Percentiles rank a stretch among this genome's conserved stretches.
phyloP scores from a whole-genome alignment of 495 filamentous ascomycete species.

The Penicillium mononematosum region DNA sequence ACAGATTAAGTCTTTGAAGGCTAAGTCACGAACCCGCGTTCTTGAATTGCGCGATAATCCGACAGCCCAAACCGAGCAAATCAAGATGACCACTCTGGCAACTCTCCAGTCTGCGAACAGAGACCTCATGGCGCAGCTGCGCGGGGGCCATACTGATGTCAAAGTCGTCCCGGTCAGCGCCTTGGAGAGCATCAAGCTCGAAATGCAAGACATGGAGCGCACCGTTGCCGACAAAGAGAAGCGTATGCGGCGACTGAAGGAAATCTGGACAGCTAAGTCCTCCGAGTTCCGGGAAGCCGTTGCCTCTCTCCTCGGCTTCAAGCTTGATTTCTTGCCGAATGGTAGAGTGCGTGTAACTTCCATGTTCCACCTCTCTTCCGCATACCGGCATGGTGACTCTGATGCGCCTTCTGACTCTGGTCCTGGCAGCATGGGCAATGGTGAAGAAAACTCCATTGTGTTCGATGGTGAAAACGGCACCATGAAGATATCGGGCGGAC shows the following conservation, averaged over 20 bases:
- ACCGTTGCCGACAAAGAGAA: conserved; percentile 82
- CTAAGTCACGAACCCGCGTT: conserved; percentile 75
- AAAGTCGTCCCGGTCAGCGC: conserved; percentile 71
- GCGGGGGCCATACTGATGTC: conserved; percentile 42
- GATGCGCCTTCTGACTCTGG: conserved; percentile 45
- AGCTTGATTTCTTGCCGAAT: conserved; percentile 88
- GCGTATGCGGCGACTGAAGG: conserved; percentile 75
- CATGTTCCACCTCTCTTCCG: conserved; percentile 66
- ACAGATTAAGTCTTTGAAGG: conserved; percentile 69
- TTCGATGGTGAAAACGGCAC: conserved; percentile 96
- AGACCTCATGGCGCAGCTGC: conserved; percentile 75
- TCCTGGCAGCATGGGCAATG: conserved; percentile 59
- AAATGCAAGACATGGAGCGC: conserved; percentile 68
- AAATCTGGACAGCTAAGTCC: conserved; percentile 85
- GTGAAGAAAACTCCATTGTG: conserved; percentile 74
- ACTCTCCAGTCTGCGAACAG: conserved; percentile 80
- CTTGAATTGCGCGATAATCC: conserved; percentile 88
- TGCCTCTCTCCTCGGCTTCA: conserved; percentile 83
- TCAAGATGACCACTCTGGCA: conserved; percentile 74
- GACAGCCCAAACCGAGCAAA: conserved; percentile 73
- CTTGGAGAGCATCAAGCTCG: conserved; percentile 67
- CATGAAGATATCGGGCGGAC: conserved; percentile 95
- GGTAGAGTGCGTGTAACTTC: conserved; percentile 85
- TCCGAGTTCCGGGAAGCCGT: conserved; percentile 93
- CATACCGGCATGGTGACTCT: conserved; percentile 55